Percentiles rank a stretch among this genome's conserved stretches.
Evolutionary conservation across 495 filamentous ascomycete species (phyloP).

Genomic region (Aspergillus taichungensis): DNA sequence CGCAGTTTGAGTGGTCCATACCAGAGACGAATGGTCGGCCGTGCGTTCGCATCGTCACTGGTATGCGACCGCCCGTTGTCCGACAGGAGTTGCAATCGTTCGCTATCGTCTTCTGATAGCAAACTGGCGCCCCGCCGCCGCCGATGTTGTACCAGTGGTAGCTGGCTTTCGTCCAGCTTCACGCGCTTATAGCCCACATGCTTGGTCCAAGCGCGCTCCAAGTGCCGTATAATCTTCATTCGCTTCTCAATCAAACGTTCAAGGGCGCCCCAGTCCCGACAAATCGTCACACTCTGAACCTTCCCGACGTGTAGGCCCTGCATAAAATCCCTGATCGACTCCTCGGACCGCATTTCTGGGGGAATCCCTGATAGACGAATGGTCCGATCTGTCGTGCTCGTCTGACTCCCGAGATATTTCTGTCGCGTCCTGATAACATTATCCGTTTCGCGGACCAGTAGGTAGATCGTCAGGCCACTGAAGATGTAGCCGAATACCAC

Average conservation of each 20-base stretch:
- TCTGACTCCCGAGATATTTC: constrained; percentile 85
- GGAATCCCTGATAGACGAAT: constrained; percentile 89
- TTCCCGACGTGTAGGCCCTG: constrained; percentile 87
- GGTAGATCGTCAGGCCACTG: constrained; percentile 69
- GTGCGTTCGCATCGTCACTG: constrained; percentile 31
- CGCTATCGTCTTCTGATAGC: constrained; percentile 33
- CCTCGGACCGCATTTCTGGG: constrained; percentile 65
- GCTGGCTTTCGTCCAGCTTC: constrained; percentile 37
- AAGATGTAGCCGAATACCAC: constrained; percentile 88
- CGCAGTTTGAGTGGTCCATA: constrained; percentile 70
- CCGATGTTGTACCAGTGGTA: constrained; percentile 41
- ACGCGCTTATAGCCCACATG: constrained; percentile 47
- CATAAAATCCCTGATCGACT: constrained; percentile 76
- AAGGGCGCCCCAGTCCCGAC: constrained; percentile 77
- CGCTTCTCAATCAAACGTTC: constrained; percentile 68
- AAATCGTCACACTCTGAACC: constrained; percentile 82
- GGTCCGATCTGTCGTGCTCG: constrained; percentile 88
- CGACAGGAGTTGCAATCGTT: constrained; percentile 45
- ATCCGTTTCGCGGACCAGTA: constrained; percentile 72
- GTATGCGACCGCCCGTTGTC: constrained; percentile 27
- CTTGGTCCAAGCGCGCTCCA: constrained; percentile 82
- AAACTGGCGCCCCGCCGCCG: constrained; percentile 28
- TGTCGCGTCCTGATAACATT: constrained; percentile 79
- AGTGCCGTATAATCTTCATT: constrained; percentile 51
- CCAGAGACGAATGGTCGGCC: constrained; percentile 68